Evolutionary conservation across 176 grass and related monocot genomes (phyloP).

Genomic region (Eremochloa ophiuroides): DNA sequence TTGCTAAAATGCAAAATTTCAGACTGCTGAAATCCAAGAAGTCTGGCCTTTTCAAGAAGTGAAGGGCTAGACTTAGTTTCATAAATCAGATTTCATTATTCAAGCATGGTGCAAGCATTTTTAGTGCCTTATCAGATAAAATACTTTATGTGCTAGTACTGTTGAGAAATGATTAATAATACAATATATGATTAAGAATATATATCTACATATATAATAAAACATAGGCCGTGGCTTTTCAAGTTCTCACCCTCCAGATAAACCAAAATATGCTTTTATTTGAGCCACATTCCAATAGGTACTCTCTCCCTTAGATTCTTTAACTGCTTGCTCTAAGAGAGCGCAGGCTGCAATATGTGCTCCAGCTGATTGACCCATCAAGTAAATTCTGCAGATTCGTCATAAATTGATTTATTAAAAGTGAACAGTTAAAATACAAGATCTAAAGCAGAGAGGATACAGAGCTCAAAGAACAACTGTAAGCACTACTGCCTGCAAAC

Average conservation of each 20-base stretch:
- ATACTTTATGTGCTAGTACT: neutral
- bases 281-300: constrained; percentile 69
- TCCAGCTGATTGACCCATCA: constrained; percentile 98
- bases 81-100: neutral
- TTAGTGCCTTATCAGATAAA: neutral
- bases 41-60: neutral
- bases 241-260: constrained; percentile 69
- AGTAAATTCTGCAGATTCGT: constrained; percentile 52
- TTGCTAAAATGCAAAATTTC: neutral
- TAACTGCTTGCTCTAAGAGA: constrained; percentile 67
- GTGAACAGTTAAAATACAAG: neutral
- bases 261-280: constrained; percentile 87
- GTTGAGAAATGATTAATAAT: neutral
- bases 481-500: neutral
- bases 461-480: neutral
- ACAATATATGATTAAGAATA: neutral
- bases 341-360: constrained; percentile 83
- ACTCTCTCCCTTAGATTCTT: constrained; percentile 62
- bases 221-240: neutral
- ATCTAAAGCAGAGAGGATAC: neutral
- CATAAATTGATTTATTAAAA: neutral
- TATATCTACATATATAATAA: neutral
- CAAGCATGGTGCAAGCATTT: neutral
- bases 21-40: neutral
- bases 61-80: neutral